Evolutionary conservation across 2,329 filamentous ascomycete genomes (phyloP).

Genomic region (Emmonsiellopsis sp.): DNA sequence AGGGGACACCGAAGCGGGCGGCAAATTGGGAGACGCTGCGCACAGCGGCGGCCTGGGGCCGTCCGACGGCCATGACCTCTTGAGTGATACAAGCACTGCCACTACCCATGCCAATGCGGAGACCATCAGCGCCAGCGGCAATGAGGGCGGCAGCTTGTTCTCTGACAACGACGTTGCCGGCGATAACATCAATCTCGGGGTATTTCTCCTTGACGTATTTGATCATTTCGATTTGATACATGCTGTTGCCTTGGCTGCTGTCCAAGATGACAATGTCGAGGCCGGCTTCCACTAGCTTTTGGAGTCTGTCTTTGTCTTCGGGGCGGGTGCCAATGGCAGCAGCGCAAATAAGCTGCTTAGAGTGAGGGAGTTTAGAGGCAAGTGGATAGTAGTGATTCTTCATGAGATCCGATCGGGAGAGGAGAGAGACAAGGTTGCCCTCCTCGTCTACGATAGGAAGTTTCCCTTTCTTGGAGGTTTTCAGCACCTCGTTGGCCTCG

Average conservation of each 20-base stretch:
- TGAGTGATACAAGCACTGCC: constrained; percentile 98
- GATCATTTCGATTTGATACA: constrained; percentile 98
- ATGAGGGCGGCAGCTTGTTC: constrained; percentile 92
- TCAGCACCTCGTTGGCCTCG: constrained; percentile 88
- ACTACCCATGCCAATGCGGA: constrained; percentile 97
- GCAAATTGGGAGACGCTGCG: constrained; percentile 85
- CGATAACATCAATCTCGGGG: constrained; percentile 85
- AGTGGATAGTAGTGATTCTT: constrained; percentile 98
- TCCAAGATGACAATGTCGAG: constrained; percentile 93
- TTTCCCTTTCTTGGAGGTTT: constrained; percentile 97
- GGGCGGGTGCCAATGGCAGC: constrained; percentile 92
- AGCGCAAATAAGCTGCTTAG: constrained; percentile 93
- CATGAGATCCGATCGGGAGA: constrained; percentile 90
- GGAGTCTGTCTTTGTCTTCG: constrained; percentile 78
- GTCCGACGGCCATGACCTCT: constrained; percentile 98
- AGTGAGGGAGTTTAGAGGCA: constrained; percentile 90
- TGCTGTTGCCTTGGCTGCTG: constrained; percentile 94
- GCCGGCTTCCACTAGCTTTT: constrained; percentile 85
- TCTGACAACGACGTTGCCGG: constrained; percentile 94
- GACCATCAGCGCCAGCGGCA: constrained; percentile 85
- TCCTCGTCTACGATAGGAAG: constrained; percentile 79
- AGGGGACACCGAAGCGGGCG: constrained; percentile 87
- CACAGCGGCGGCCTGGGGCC: constrained; percentile 88
- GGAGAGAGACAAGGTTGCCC: constrained; percentile 81
- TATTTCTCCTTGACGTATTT: constrained; percentile 86